phyloP scores from a whole-genome alignment of 2,329 filamentous ascomycete genomes.

The Phyllosticta citriasiana region DNA sequence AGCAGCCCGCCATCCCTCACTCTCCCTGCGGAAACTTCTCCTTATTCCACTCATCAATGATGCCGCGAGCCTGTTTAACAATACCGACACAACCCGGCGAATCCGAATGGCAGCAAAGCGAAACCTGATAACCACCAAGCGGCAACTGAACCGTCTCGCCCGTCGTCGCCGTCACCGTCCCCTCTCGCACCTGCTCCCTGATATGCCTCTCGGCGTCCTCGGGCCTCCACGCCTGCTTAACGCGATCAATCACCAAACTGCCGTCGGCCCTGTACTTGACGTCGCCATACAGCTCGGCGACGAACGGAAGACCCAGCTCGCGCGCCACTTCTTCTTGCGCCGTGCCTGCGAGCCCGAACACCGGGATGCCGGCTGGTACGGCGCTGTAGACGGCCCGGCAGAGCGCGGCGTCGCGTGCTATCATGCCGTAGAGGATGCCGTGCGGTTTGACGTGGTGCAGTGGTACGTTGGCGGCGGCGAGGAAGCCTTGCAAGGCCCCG shows the following conservation, averaged over 20 bases:
- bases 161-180: conserved; percentile 31
- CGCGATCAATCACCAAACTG: conserved; percentile 46
- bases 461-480: conserved; percentile 45
- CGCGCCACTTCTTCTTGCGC: conserved; percentile 44
- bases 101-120: conserved; percentile 36
- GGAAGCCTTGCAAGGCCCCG: conserved; percentile 50
- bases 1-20: no score
- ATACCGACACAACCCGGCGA: conserved; percentile 36
- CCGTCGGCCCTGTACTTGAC: conserved; percentile 45
- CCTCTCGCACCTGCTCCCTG: conserved; percentile 29
- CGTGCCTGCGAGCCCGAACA: conserved; percentile 47
- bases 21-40: conserved; percentile 12
- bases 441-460: conserved; percentile 56
- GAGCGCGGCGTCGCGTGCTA: conserved; percentile 41
- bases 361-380: conserved; percentile 40
- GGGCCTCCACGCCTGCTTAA: conserved; percentile 44
- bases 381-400: conserved; percentile 45
- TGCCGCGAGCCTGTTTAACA: conserved; percentile 32
- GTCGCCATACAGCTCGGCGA: conserved; percentile 46
- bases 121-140: conserved; percentile 32
- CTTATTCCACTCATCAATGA: conserved; percentile 32
- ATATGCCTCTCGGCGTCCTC: conserved; percentile 34
- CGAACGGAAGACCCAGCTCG: conserved; percentile 43
- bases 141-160: conserved; percentile 33
- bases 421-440: conserved; percentile 50